A percentile compares a stretch with the other conserved stretches of the same genome.
Evolutionary conservation across 1,284 basidiomycete species (phyloP).

Genomic region (Sparassis latifolia): DNA sequence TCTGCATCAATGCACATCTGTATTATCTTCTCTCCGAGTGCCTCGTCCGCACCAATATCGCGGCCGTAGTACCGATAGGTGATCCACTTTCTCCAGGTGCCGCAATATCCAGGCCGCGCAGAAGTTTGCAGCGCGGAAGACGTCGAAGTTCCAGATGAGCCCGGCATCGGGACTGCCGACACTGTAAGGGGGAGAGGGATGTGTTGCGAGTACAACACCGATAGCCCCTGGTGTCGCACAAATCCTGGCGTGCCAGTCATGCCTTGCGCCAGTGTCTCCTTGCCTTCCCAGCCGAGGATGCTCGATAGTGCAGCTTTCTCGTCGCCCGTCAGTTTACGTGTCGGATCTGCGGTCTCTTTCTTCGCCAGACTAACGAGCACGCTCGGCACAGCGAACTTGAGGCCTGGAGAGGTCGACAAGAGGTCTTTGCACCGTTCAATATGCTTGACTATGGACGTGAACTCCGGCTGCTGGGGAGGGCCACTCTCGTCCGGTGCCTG

Average conservation of each 20-base stretch:
- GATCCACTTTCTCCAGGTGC: constrained; percentile 38
- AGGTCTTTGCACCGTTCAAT: constrained; percentile 34
- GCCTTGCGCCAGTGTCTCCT: constrained; percentile 34
- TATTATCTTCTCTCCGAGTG: constrained; percentile 38
- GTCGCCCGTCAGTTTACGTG: constrained; percentile 41
- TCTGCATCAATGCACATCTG: constrained; percentile 28
- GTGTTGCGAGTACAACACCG: constrained; percentile 46
- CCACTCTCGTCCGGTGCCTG: constrained; percentile 3
- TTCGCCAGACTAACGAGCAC: constrained; percentile 44
- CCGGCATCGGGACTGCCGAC: constrained; percentile 9
- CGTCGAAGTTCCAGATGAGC: constrained; percentile 10
- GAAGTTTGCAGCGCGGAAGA: constrained; percentile 12
- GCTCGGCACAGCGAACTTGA: constrained; percentile 38
- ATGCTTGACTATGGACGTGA: constrained; percentile 31
- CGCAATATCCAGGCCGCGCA: constrained; percentile 16
- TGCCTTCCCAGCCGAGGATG: constrained; percentile 53
- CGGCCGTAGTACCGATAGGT: constrained; percentile 44
- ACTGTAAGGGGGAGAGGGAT: constrained; percentile 24
- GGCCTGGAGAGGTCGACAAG: constrained; percentile 48
- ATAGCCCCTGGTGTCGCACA: constrained; percentile 51
- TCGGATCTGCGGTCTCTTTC: constrained; percentile 34
- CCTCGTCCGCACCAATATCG: constrained; percentile 26
- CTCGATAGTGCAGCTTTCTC: constrained; percentile 46
- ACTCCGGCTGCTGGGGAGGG: constrained; percentile 18
- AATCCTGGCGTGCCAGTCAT: constrained; percentile 51